Evolutionary conservation across 78 protist species (phyloP).

Genomic region (Dictyostelium firmibasis): DNA sequence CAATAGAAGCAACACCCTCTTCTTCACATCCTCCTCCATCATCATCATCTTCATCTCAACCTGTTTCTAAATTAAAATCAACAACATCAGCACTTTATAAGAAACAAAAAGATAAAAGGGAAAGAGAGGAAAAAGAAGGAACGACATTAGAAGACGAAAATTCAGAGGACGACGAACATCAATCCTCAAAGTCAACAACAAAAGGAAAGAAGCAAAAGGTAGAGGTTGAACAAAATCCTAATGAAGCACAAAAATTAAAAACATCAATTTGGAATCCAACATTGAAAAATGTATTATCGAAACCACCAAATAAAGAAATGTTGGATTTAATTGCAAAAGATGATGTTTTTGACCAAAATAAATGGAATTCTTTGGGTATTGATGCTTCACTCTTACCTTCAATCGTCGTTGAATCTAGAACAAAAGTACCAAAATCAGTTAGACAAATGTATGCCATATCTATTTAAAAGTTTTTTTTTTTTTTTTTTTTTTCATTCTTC

Average conservation of each 20-base stretch:
- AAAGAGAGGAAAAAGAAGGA: neutral
- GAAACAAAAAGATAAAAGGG: neutral
- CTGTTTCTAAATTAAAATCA: neutral
- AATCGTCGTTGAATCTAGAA: neutral
- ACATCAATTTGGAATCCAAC: slow-evolving; percentile 22
- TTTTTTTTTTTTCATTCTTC: neutral
- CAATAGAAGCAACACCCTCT: neutral
- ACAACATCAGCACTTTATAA: neutral
- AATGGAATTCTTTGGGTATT: slow-evolving; percentile 10
- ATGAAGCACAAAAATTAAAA: slow-evolving; percentile 13
- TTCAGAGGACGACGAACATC: neutral
- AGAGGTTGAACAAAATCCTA: neutral
- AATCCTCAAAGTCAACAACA: neutral
- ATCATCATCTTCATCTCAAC: neutral
- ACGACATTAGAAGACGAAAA: neutral
- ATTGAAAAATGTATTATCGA: neutral
- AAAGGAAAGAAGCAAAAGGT: neutral
- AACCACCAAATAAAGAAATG: slow-evolving; percentile 18
- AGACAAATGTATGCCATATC: slow-evolving; percentile 7
- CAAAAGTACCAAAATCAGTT: slow-evolving; percentile 26
- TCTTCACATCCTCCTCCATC: neutral
- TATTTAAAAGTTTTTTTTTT: neutral
- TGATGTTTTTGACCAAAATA: neutral
- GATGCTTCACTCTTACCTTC: neutral
- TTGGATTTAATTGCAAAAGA: slow-evolving; percentile 7